Evolutionary conservation across 306 rosid species (phyloP), one percentile per base, ranked within the genome.

Genomic region (Quercus agrifolia): DNA sequence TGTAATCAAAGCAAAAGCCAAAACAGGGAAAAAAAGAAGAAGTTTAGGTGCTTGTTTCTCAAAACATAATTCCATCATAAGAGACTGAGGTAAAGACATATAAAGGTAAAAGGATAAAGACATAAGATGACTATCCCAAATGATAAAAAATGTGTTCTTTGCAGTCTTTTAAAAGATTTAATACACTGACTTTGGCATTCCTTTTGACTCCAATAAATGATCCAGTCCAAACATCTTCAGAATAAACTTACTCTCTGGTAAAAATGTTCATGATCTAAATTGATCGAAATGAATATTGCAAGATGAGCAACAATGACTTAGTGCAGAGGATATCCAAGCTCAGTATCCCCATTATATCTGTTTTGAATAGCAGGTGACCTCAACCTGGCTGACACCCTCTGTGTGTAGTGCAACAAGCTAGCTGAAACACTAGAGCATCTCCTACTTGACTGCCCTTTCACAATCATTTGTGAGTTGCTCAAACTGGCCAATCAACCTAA

Each of bases 1-100:
- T 93, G 86, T 49, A 58, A 18, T 27, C 51, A 49, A 17, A 76
- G 61, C 14, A 27, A 27, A 27, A 3, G 19, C 17, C 56, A 71
- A 46, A 49, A 71, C 21, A 23, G 18, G 3, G 15, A 11, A 70
- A 23, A 23, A 23, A 23, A 41, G 18, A 1, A 20, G 23, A 71
- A 13, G 33, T 27, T 62, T 27, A 62, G 15, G 38, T 4, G 14
- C 68, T 0, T 1, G 10, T 62, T 62, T 62, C 31, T 62, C 69
- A 23, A 21, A 30, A 28, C 2, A 12, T 21, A 15, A 19, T 63
- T 28, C 41, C 41, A 28, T 28, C 11, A 28, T 63, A 21, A 27
- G 44, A 63, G 70, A 27, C 12, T 25, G 70, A 62, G 25, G 13
- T 35, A 1, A 62, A 27, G 41, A 63, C 41, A 25, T 41, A 41